Evolutionary conservation across 495 filamentous ascomycete genomes (phyloP).

Genomic region (Astrocystis sublimbata): DNA sequence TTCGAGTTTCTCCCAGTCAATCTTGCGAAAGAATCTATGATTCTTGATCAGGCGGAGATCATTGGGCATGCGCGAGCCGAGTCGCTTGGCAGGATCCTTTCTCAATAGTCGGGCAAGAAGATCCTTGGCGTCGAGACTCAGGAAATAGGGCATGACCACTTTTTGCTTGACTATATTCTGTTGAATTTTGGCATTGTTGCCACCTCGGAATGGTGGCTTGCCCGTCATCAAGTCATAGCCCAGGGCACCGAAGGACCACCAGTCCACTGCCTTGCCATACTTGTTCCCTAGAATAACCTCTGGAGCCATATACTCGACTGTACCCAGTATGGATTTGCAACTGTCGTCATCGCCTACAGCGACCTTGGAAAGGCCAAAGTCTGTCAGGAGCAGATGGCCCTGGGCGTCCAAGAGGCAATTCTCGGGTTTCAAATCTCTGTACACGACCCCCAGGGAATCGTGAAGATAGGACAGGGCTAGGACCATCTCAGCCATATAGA

Average conservation of each 20-base stretch:
- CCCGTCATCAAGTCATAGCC: constrained; percentile 92
- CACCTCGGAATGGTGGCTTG: constrained; percentile 81
- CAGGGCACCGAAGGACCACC: constrained; percentile 95
- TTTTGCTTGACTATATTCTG: constrained; percentile 93
- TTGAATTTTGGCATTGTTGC: constrained; percentile 88
- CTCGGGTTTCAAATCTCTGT: constrained; percentile 96
- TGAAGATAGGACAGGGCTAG: constrained; percentile 93
- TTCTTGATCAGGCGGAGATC: constrained; percentile 84
- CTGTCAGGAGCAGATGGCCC: constrained; percentile 91
- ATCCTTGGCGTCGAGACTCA: constrained; percentile 88
- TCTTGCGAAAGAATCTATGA: constrained; percentile 94
- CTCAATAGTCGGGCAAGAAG: constrained; percentile 82
- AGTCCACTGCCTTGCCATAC: constrained; percentile 94
- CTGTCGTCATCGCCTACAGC: constrained; percentile 74
- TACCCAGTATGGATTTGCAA: constrained; percentile 88
- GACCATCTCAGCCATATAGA: constrained; percentile 98
- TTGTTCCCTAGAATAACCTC: constrained; percentile 82
- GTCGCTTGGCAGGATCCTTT: constrained; percentile 85
- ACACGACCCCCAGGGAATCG: constrained; percentile 86
- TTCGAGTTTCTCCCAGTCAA: constrained; percentile 85
- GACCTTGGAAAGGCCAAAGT: constrained; percentile 96
- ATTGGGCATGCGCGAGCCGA: constrained; percentile 84
- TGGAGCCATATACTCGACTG: constrained; percentile 97
- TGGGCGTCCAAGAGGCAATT: constrained; percentile 92
- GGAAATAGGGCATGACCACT: constrained; percentile 79